Percentiles rank a stretch among this genome's conserved stretches.
phyloP scores from a whole-genome alignment of 768 basidiomycete species.

The Cubamyces lactineus region DNA sequence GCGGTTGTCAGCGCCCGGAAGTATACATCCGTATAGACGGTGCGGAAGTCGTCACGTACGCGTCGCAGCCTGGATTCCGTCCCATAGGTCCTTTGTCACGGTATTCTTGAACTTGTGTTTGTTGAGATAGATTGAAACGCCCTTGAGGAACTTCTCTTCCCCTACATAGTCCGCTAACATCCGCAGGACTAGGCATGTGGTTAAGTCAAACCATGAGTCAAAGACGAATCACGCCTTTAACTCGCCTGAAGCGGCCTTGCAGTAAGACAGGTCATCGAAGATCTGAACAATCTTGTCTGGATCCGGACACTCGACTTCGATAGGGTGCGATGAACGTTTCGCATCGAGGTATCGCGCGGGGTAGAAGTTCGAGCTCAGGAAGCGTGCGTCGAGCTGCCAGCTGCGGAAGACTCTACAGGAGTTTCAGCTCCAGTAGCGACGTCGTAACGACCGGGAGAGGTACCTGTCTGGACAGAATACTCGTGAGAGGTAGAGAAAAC shows the following conservation, averaged over 20 bases:
- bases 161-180: constrained; percentile 93
- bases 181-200: constrained; percentile 62
- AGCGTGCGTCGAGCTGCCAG: constrained; percentile 82
- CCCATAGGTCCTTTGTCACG: constrained; percentile 85
- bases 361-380: constrained; percentile 78
- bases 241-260: constrained; percentile 78
- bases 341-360: constrained; percentile 83
- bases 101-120: constrained; percentile 83
- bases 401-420: constrained; percentile 69
- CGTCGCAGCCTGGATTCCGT: constrained; percentile 77
- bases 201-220: too few species aligned
- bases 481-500: too few species aligned
- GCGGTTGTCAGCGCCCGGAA: too few species aligned
- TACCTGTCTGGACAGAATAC: too few species aligned
- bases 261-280: constrained; percentile 87
- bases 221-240: not conserved
- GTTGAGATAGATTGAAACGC: constrained; percentile 91
- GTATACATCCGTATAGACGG: not conserved
- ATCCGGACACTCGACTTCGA: constrained; percentile 89
- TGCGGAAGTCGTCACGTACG: constrained; percentile 38
- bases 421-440: too few species aligned
- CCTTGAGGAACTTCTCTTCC: constrained; percentile 83
- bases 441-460: too few species aligned
- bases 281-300: constrained; percentile 89
- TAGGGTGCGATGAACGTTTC: constrained; percentile 86